These are phyloP conservation scores for Boletus reticulatus DNA, from an alignment of 768 basidiomycete species.

Conservation along the genomic window DNA sequence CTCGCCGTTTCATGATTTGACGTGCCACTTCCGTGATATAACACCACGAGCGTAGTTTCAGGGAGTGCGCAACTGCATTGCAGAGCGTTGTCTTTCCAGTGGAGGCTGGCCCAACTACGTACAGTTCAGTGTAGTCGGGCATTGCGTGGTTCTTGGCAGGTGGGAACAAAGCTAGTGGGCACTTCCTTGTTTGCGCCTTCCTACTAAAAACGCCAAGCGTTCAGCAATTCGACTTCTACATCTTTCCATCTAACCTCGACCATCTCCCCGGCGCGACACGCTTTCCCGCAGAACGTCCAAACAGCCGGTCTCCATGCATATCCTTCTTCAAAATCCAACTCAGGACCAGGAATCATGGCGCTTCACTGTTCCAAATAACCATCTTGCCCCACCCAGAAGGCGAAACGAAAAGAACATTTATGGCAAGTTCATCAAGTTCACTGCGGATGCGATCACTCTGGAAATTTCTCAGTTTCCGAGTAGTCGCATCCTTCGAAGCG, in stretches of 20 bases:
- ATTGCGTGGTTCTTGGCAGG: slow-evolving; percentile 15
- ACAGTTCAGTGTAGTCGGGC: slow-evolving; percentile 28
- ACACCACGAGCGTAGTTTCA: slow-evolving; percentile 37
- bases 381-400: slow-evolving; percentile 27
- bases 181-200: slow-evolving; percentile 4
- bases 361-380: slow-evolving; percentile 39
- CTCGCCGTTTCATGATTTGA: slow-evolving; percentile 49
- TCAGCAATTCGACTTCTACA: slow-evolving; percentile 1
- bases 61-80: slow-evolving; percentile 43
- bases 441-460: slow-evolving; percentile 47
- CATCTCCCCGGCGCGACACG: neutral
- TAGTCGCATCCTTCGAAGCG: slow-evolving; percentile 57
- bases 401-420: slow-evolving; percentile 26
- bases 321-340: slow-evolving; percentile 38
- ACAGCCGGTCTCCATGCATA: slow-evolving; percentile 17
- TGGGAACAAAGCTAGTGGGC: slow-evolving; percentile 14
- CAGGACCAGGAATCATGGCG: slow-evolving; percentile 53
- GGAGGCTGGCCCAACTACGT: slow-evolving; percentile 56
- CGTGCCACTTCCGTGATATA: slow-evolving; percentile 64
- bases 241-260: neutral
- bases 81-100: slow-evolving; percentile 73
- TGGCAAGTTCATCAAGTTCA: slow-evolving; percentile 54
- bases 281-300: neutral
- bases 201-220: slow-evolving; percentile 14
- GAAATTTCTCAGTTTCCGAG: slow-evolving; percentile 48